Base-by-base conservation (phyloP, 2,329 filamentous ascomycete genomes). In the Monilinia vaccinii-corymbosi region DNA sequence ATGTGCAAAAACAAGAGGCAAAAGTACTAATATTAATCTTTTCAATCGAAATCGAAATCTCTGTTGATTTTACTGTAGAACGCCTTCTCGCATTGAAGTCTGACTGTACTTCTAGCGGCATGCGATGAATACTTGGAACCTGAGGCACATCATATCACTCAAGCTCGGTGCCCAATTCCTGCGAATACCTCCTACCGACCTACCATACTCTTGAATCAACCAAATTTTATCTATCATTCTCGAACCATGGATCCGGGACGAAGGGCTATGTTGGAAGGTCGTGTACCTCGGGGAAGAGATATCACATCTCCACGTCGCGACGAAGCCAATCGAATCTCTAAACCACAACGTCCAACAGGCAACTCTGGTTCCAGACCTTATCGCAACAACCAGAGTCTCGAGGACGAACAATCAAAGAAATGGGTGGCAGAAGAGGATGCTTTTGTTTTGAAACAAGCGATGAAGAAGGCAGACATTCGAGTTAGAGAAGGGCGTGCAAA, bases 391-490 rank as follows among this genome's bases (percentile, higher is more conserved):
- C 59, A 67, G 46, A 67, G 65, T 38, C 59, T 66, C 49, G 68
- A 91, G 71, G 88, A 91, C 68, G 86, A 92, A 70, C 87, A 91
- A 71, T 88, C 86, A 65, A 80, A 85, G 31, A 82, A 87, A 70
- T 99, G 94, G 80, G 89, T 97, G 23, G 89, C 93, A 56, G 89
- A 96, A 68, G 94, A 99, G 74, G 94, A 99, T 76, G 86, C 88
- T 65, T 99, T 99, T 71, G 94, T 97, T 60, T 78, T 99, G 70
- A 92, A 91, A 74, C 94, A 99, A 75, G 88, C 93, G 50, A 99
- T 97, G 80, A 97, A 95, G 78, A 97, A 97, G 78, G 93, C 94
- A 46, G 89, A 92, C 65, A 95, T 99, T 67, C 87, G 94, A 45
- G 91, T 97, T 49, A 89, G 91, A 67, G 92, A 95, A 73, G 88